Percentiles rank a stretch among this genome's conserved stretches.
phyloP scores from a whole-genome alignment of 768 basidiomycete genomes.

The Pleurotus giganteus region DNA sequence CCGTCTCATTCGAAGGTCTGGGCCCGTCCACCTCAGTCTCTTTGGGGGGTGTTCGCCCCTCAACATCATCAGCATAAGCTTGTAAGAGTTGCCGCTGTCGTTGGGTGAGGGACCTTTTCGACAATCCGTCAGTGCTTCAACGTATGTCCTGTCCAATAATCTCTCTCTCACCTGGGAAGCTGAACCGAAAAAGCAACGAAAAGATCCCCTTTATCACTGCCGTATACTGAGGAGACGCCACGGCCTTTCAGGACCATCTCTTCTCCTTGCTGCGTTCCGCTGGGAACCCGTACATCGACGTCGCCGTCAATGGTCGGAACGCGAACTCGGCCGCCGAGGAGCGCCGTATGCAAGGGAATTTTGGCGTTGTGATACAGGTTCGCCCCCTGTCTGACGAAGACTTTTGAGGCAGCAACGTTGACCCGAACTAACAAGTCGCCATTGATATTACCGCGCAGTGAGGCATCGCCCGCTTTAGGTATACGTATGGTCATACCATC shows the following conservation, averaged over 20 bases:
- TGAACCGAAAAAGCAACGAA: conserved; percentile 86
- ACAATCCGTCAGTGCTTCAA: neutral
- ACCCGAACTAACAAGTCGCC: conserved; percentile 91
- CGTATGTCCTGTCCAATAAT: neutral
- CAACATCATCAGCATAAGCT: conserved; percentile 90
- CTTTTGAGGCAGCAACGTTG: conserved; percentile 76
- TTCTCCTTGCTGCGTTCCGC: conserved; percentile 94
- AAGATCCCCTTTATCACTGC: conserved; percentile 72
- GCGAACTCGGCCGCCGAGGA: conserved; percentile 90
- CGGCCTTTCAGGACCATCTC: conserved; percentile 92
- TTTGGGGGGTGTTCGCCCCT: conserved; percentile 47
- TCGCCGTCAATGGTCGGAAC: conserved; percentile 96
- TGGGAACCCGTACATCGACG: conserved; percentile 89
- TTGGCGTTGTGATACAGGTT: conserved; percentile 89
- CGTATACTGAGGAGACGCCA: conserved; percentile 67
- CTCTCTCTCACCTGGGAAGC: conserved; percentile 77
- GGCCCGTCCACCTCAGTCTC: neutral
- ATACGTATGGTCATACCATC: conserved; percentile 92
- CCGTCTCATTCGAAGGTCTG: neutral
- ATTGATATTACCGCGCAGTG: conserved; percentile 73
- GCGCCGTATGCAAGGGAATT: conserved; percentile 87
- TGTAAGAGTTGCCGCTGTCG: conserved; percentile 87
- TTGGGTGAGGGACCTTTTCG: conserved; percentile 71
- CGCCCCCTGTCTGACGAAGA: conserved; percentile 87
- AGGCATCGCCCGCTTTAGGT: conserved; percentile 78